Percentiles rank a stretch among this genome's conserved stretches.
These are phyloP conservation scores for Corylus avellana DNA, from an alignment of 306 rosid genomes.

Conservation along the genomic window DNA sequence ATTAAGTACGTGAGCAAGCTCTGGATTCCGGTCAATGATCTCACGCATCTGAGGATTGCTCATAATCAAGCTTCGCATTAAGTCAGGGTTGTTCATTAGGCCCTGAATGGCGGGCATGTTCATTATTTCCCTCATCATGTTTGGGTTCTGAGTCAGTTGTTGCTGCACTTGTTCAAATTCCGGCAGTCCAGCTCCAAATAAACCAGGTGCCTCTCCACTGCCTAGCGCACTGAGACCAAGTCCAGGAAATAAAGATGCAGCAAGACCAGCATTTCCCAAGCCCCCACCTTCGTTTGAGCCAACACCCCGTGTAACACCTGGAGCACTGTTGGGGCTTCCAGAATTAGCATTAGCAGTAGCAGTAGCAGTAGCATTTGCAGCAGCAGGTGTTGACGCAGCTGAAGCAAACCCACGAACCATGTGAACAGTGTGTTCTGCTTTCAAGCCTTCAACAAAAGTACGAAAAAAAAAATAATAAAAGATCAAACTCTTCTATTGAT, in stretches of 20 bases:
- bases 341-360: constrained; percentile 26
- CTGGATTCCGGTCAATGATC: constrained; percentile 64
- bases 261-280: constrained; percentile 40
- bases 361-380: constrained; percentile 25
- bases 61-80: constrained; percentile 58
- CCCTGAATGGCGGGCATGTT: constrained; percentile 66
- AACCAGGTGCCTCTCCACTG: constrained; percentile 29
- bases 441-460: constrained; percentile 40
- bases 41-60: constrained; percentile 69
- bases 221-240: constrained; percentile 45
- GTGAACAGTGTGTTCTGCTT: constrained; percentile 61
- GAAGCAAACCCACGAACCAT: constrained; percentile 60
- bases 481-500: background rate
- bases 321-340: constrained; percentile 35
- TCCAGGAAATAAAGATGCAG: constrained; percentile 54
- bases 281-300: constrained; percentile 52
- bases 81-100: constrained; percentile 64
- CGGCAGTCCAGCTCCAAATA: constrained; percentile 48
- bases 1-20: constrained; percentile 61
- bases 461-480: background rate
- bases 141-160: constrained; percentile 62
- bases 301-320: constrained; percentile 59
- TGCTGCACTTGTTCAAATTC: constrained; percentile 68
- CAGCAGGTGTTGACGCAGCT: constrained; percentile 36
- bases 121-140: constrained; percentile 71